These are phyloP conservation scores for Diaporthe ampelina DNA, from an alignment of 2,329 filamentous ascomycete genomes.

Conservation along the genomic window DNA sequence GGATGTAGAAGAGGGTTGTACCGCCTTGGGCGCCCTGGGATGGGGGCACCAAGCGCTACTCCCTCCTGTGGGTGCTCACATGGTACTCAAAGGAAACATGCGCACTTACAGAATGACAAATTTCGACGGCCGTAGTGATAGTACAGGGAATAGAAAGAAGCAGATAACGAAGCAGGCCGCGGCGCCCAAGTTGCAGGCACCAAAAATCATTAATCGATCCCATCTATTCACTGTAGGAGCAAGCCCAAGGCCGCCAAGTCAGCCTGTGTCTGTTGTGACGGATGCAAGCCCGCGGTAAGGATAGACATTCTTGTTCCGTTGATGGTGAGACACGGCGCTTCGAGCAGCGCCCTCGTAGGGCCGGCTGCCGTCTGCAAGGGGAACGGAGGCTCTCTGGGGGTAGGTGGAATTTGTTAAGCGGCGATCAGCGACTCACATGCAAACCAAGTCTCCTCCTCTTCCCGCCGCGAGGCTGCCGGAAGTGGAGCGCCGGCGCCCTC, in stretches of 20 bases:
- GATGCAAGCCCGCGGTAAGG: slow-evolving; percentile 19
- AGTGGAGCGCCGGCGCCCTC: slow-evolving; percentile 87
- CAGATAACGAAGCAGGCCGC: slow-evolving; percentile 93
- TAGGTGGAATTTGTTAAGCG: slow-evolving; percentile 45
- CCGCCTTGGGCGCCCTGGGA: slow-evolving; percentile 1
- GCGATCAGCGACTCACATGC: slow-evolving; percentile 77
- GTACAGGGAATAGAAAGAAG: slow-evolving; percentile 89
- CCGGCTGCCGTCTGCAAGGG: slow-evolving; percentile 56
- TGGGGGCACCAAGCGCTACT: slow-evolving; percentile 30
- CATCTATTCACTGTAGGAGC: slow-evolving; percentile 86
- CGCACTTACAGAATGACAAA: slow-evolving; percentile 95
- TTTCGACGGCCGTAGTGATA: slow-evolving; percentile 87
- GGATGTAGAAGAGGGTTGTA: slow-evolving; percentile 34
- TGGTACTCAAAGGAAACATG: slow-evolving; percentile 43
- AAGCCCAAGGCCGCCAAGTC: slow-evolving; percentile 43
- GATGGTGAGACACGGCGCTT: slow-evolving; percentile 58
- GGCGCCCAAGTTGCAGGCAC: slow-evolving; percentile 89
- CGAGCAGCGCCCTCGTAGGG: slow-evolving; percentile 55
- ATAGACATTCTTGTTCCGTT: slow-evolving; percentile 50
- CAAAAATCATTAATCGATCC: slow-evolving; percentile 95
- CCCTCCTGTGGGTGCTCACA: slow-evolving; percentile 24
- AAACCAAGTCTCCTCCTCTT: slow-evolving; percentile 97
- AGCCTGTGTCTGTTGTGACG: slow-evolving; percentile 44
- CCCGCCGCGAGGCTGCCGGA: slow-evolving; percentile 85
- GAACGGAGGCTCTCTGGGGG: slow-evolving; percentile 49